Evolutionary conservation across 192 early-diverging fungal species (phyloP).

Genomic region (Pilobolus umbonatus): DNA sequence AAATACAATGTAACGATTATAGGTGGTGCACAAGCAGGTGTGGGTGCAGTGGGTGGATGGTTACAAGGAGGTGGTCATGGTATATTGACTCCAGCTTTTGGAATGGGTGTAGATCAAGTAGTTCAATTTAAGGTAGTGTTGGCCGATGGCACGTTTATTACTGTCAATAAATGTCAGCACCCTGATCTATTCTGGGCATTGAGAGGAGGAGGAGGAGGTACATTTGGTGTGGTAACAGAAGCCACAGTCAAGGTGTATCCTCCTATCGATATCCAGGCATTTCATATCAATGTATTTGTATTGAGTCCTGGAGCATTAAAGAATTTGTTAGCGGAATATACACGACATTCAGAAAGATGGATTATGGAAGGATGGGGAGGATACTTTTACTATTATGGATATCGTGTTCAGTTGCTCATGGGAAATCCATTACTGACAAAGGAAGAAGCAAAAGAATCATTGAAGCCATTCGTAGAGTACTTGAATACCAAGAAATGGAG

Average conservation of each 20-base stretch:
- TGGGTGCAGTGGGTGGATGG: background rate
- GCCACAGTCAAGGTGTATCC: conserved; percentile 26
- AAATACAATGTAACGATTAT: background rate
- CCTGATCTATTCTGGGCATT: conserved; percentile 59
- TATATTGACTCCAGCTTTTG: conserved; percentile 35
- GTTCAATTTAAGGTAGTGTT: conserved; percentile 46
- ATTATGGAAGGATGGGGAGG: background rate
- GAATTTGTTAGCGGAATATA: background rate
- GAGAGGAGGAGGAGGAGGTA: conserved; percentile 56
- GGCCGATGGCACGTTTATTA: conserved; percentile 31
- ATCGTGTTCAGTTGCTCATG: background rate
- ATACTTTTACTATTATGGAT: background rate
- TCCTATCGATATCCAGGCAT: background rate
- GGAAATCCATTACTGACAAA: conserved; percentile 9
- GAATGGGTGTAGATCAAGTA: conserved; percentile 45
- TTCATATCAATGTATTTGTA: background rate
- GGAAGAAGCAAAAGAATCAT: conserved; percentile 1
- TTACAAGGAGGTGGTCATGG: conserved; percentile 37
- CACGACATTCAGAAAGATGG: background rate
- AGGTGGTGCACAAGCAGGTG: conserved; percentile 13
- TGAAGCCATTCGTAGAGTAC: conserved; percentile 1
- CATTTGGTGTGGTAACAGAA: conserved; percentile 40
- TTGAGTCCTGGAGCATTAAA: background rate
- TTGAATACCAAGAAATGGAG: background rate
- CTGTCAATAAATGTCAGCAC: conserved; percentile 38